Percentiles rank a stretch among this genome's conserved stretches.
These are phyloP conservation scores for Coriaria nepalensis DNA, from an alignment of 306 rosid genomes.

Conservation along the genomic window DNA sequence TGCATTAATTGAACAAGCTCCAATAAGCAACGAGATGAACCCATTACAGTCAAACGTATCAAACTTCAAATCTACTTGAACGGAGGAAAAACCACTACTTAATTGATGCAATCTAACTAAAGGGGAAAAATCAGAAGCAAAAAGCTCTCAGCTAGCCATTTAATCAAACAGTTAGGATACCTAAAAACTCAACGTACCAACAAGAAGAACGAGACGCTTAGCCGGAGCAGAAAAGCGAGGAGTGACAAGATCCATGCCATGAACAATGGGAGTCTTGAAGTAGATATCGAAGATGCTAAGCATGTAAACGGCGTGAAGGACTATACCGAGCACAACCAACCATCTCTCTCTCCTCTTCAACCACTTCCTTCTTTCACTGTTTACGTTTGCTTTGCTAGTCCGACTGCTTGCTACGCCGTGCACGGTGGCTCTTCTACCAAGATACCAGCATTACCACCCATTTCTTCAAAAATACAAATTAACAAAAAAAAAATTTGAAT, in stretches of 20 bases:
- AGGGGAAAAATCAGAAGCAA: no score
- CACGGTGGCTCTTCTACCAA: conserved; percentile 22
- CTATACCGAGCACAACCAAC: conserved; percentile 61
- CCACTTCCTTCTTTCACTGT: conserved; percentile 27
- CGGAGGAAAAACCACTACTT: neutral
- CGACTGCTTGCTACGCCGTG: conserved; percentile 8
- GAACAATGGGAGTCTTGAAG: conserved; percentile 77
- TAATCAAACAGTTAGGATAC: conserved; percentile 23
- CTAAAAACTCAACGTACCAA: conserved; percentile 30
- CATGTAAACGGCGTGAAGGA: conserved; percentile 80
- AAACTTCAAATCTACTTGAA: no score
- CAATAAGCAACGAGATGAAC: neutral
- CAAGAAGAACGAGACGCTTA: conserved; percentile 59
- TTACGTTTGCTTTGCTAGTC: conserved; percentile 5
- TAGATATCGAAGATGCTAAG: conserved; percentile 85
- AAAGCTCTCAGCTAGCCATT: conserved; percentile 7
- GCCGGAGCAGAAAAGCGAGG: conserved; percentile 80
- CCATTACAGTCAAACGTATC: neutral
- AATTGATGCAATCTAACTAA: no score
- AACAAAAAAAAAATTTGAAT: no score
- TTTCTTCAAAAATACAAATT: neutral
- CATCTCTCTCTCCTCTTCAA: conserved; percentile 53
- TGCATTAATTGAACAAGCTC: conserved; percentile 18
- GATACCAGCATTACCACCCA: conserved; percentile 26
- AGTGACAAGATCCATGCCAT: conserved; percentile 52